Base-by-base conservation (phyloP, 306 rosid genomes). In the Argentina anserina region DNA sequence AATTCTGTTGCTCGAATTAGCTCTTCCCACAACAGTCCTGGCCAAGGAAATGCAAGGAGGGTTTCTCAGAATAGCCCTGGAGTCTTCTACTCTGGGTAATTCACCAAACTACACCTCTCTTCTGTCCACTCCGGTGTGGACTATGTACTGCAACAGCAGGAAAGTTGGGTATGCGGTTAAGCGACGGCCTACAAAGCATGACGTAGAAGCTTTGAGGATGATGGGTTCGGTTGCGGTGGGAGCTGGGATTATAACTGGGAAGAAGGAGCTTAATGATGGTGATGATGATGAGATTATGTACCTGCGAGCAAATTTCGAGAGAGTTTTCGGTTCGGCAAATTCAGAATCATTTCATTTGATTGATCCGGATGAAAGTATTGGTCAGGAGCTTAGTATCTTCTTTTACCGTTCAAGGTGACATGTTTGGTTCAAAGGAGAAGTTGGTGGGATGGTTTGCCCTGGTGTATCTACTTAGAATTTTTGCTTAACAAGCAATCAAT, bases 11-110 rank as follows among this genome's bases (percentile, higher is more conserved):
- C 78, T 93, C 0, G 96, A 91, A 71, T 62, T 93, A 14, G 88
- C 92, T 1, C 75, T 93, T 13, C 82, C 96, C 0, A 93, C 97
- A 0, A 79, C 77, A 6, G 80, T 76, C 10, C 87, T 93, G 25
- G 97, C 98, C 0, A 81, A 84, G 75, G 98, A 93, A 82, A 93
- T 93, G 97, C 81, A 81, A 74, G 89, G 90, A n/a, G 98, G 98
- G 11, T 76, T 83, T 0, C 89, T 87, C 1, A 78, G 98, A 77
- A 89, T 93, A 1, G 96, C 86, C 33, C 87, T 93, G 0, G 90
- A 93, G 71, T 83, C 86, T 28, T 40, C 76, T 14, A 41, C 33
- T 5, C 14, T 84, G 0, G 49, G 66, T 0, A 20, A 36, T n/a
- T 60, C 65, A 7, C 65, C 65, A 7, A 60, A 60, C 65, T 60